A percentile compares a stretch with the other conserved stretches of the same genome.
These are phyloP conservation scores for Dalechampia spathulata DNA, from an alignment of 441 rosid genomes.

Conservation along the genomic window DNA sequence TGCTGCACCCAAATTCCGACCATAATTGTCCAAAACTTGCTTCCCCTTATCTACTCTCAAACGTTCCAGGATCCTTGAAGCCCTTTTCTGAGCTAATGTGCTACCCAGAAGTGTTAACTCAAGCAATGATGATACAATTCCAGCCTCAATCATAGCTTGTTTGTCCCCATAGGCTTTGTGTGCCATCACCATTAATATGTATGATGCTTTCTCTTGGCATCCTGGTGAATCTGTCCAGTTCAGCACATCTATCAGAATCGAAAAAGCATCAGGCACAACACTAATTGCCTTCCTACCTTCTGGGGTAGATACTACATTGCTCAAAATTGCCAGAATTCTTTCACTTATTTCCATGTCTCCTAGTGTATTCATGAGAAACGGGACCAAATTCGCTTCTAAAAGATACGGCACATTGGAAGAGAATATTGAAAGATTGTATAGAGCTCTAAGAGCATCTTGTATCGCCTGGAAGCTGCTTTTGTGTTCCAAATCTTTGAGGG, in stretches of 20 bases:
- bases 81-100: conserved; percentile 90
- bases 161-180: conserved; percentile 80
- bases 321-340: conserved; percentile 69
- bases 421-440: conserved; percentile 75
- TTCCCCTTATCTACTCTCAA: conserved; percentile 86
- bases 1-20: conserved; percentile 44
- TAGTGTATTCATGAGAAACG: conserved; percentile 45
- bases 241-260: conserved; percentile 70
- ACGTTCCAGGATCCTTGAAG: conserved; percentile 81
- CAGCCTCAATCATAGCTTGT: conserved; percentile 91
- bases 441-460: conserved; percentile 84
- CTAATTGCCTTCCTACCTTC: conserved; percentile 86
- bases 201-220: conserved; percentile 91
- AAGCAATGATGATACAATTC: conserved; percentile 70
- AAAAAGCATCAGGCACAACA: conserved; percentile 47
- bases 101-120: conserved; percentile 89
- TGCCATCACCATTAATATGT: conserved; percentile 86
- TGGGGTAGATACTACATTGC: conserved; percentile 64
- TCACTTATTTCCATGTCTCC: conserved; percentile 95
- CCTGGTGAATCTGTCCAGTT: conserved; percentile 87
- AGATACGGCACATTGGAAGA: conserved; percentile 50
- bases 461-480: conserved; percentile 54
- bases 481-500: conserved; percentile 34
- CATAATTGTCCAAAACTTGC: conserved; percentile 55
- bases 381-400: conserved; percentile 53